Evolutionary conservation across 495 filamentous ascomycete species (phyloP).

Genomic region (Aspergillus nidulans): DNA sequence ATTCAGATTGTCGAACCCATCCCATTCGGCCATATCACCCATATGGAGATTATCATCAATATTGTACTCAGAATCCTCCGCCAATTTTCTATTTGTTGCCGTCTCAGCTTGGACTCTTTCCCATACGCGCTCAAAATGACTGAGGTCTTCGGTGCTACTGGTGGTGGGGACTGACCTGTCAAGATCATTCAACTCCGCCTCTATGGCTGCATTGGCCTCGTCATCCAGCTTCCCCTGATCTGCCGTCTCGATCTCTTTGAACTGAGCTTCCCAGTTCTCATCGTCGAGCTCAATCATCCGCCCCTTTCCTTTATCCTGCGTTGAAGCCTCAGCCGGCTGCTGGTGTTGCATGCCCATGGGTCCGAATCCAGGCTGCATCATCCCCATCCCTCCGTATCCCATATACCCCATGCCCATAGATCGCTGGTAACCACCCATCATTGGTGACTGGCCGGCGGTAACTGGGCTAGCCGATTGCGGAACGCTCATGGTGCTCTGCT

Average conservation of each 20-base stretch:
- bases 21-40: slow-evolving; percentile 66
- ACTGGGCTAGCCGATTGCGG: slow-evolving; percentile 55
- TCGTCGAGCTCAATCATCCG: slow-evolving; percentile 92
- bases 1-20: slow-evolving; percentile 63
- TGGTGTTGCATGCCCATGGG: slow-evolving; percentile 26
- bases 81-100: slow-evolving; percentile 62
- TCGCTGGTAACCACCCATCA: slow-evolving; percentile 54
- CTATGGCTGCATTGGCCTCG: slow-evolving; percentile 71
- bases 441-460: slow-evolving; percentile 39
- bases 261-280: slow-evolving; percentile 92
- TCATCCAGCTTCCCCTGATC: slow-evolving; percentile 61
- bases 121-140: slow-evolving; percentile 89
- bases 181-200: slow-evolving; percentile 83
- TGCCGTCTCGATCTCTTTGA: slow-evolving; percentile 77
- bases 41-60: slow-evolving; percentile 54
- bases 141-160: slow-evolving; percentile 45
- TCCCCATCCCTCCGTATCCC: slow-evolving; percentile 42
- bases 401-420: slow-evolving; percentile 56
- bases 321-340: slow-evolving; percentile 43
- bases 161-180: slow-evolving; percentile 69
- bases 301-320: slow-evolving; percentile 76
- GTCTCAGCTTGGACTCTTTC: slow-evolving; percentile 79
- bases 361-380: slow-evolving; percentile 34
- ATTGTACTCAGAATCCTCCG: slow-evolving; percentile 53
- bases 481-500: slow-evolving; percentile 54